These are phyloP conservation scores for Russula brevipes DNA, from an alignment of 768 basidiomycete species.

Conservation along the genomic window DNA sequence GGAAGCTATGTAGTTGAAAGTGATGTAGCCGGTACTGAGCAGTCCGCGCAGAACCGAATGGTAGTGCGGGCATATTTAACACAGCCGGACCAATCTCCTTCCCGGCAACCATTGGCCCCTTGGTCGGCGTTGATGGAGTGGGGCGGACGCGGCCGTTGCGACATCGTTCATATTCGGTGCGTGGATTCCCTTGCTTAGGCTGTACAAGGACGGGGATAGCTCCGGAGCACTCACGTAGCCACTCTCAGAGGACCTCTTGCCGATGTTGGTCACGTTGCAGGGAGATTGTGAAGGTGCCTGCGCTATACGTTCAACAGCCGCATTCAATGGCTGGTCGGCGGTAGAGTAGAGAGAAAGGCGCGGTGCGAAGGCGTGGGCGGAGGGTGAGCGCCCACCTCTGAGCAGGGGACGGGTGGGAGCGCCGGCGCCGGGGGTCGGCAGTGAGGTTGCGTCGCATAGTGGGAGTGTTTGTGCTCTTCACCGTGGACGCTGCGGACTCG, in stretches of 20 bases:
- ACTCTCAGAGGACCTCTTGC: constrained; percentile 22
- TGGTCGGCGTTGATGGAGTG: constrained; percentile 11
- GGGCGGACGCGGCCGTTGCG: neutral
- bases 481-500: neutral
- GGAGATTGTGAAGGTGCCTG: constrained; percentile 26
- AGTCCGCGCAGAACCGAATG: constrained; percentile 13
- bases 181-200: constrained; percentile 3
- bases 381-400: constrained; percentile 56
- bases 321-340: constrained; percentile 65
- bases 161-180: neutral
- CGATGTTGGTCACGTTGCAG: neutral
- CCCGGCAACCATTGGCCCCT: constrained; percentile 33
- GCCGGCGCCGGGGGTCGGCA: constrained; percentile 19
- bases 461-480: constrained; percentile 10
- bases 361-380: constrained; percentile 40
- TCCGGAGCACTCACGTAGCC: constrained; percentile 24
- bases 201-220: neutral
- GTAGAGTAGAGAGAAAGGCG: constrained; percentile 48
- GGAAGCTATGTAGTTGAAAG: neutral
- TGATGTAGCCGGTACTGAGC: constrained; percentile 61
- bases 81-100: constrained; percentile 67
- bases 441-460: constrained; percentile 21
- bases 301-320: constrained; percentile 62
- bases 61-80: constrained; percentile 46
- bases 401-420: constrained; percentile 41